Percentiles rank a stretch among this genome's conserved stretches.
These are phyloP conservation scores for Hypoxylon subgilvum DNA, from an alignment of 495 filamentous ascomycete genomes.

Conservation along the genomic window DNA sequence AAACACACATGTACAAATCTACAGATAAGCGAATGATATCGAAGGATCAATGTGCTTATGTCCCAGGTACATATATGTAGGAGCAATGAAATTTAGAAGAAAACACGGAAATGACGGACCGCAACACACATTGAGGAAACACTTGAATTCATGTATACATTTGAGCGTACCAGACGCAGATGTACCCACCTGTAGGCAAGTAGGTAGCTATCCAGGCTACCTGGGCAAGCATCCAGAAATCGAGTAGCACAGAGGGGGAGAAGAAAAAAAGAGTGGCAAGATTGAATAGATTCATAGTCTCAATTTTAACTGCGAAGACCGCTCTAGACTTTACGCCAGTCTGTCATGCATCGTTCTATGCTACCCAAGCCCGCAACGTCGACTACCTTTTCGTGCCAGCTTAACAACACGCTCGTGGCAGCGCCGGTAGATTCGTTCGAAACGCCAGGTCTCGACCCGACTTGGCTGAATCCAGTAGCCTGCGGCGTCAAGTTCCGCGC, in stretches of 20 bases:
- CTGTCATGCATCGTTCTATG: conserved; percentile 89
- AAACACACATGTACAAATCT: no score
- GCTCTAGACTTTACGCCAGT: conserved; percentile 79
- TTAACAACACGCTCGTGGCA: conserved; percentile 90
- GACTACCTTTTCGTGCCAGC: conserved; percentile 95
- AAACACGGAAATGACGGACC: no score
- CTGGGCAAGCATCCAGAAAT: not conserved
- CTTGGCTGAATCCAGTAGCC: conserved; percentile 81
- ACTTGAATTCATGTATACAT: no score
- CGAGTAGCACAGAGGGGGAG: not conserved
- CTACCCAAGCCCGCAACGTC: conserved; percentile 85
- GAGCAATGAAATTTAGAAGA: no score
- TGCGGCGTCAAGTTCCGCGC: conserved; percentile 70
- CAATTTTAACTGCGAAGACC: conserved; percentile 6
- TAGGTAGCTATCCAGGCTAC: not conserved
- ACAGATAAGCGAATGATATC: no score
- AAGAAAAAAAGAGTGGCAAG: not conserved
- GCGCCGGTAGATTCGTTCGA: conserved; percentile 77
- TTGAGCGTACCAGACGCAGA: no score
- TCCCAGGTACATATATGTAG: no score
- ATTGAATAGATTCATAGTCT: conserved; percentile 5
- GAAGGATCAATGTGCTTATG: no score
- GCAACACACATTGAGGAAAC: no score
- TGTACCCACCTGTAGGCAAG: not conserved
- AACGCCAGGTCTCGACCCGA: conserved; percentile 68